Evolutionary conservation across 257 asterid genomes (phyloP), one percentile per base, ranked within the genome.

Genomic region (Solanum appendiculatum): DNA sequence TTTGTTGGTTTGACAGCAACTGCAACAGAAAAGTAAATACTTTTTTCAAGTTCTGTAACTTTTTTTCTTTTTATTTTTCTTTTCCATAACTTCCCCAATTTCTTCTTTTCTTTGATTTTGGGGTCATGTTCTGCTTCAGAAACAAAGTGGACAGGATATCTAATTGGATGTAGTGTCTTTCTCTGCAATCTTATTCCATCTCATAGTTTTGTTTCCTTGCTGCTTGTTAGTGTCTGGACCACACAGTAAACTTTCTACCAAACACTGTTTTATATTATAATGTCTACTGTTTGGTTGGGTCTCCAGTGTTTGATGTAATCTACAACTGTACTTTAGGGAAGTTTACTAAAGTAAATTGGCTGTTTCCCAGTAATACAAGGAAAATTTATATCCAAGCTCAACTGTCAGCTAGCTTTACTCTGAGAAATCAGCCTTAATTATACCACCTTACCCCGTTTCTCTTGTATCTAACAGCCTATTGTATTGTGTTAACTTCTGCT

Each of bases 1-100:
- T 91, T 96, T 89, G 97, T 96, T 87, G 98, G 91, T 88, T 90
- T 96, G 89, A 96, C 99, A 42, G 99, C 99, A 86, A 95, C 99
- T 56, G 99, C 99, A 70, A 96, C 99, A 74, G 98, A 92, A 88
- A 96, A 94, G 99, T 96, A 92, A 88, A 97, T 88, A 82, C 40
- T 34, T 23, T 23, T 70, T 46, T 88, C 86, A 85, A 25, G 54
- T 82, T 64, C 27, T 85, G 40, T 37, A 20, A 34, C 69, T 51
- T 9, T 63, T 33, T 54, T 54, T 36, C 81, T 46, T 75, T 75
- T 29, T 27, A 27, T 37, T 25, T 40, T 51, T 63, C 39, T 54
- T 42, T 44, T 48, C 68, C 63, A 18, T 72, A 64, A 54, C 77
- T 60, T 68, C 44, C 29, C 29, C 6, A 39, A 54, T 60, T 39